phyloP scores from a whole-genome alignment of 2,329 filamentous ascomycete genomes.

The Apiospora phragmitis region DNA sequence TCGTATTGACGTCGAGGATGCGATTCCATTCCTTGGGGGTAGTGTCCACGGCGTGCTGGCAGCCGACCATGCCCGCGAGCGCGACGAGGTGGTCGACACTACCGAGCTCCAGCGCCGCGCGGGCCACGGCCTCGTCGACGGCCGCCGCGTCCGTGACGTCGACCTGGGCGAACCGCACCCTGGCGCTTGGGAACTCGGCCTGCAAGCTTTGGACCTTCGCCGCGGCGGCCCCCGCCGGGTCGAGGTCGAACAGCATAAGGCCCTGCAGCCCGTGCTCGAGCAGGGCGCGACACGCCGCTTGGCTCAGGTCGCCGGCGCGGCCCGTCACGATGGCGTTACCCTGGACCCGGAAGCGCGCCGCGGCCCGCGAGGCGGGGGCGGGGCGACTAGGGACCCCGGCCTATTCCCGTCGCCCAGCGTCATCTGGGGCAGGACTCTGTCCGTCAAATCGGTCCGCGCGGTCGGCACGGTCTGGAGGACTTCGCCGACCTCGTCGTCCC shows the following conservation, averaged over 20 bases:
- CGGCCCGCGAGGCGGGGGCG: slow-evolving; percentile 19
- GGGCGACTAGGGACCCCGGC: slow-evolving; percentile 13
- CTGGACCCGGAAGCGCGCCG: slow-evolving; percentile 31
- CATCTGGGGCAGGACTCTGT: slow-evolving; percentile 14
- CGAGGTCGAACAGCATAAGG: slow-evolving; percentile 62
- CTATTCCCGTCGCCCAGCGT: slow-evolving; percentile 11
- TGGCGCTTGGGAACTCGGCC: slow-evolving; percentile 51
- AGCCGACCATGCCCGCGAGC: slow-evolving; percentile 70
- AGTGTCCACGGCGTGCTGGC: slow-evolving; percentile 61
- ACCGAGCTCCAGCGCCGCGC: slow-evolving; percentile 41
- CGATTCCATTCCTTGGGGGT: slow-evolving; percentile 58
- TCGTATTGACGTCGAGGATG: slow-evolving; percentile 71
- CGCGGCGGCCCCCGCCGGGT: slow-evolving; percentile 40
- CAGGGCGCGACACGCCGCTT: slow-evolving; percentile 59
- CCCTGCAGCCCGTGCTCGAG: slow-evolving; percentile 66
- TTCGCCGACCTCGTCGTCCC: not conserved
- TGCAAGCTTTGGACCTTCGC: slow-evolving; percentile 46
- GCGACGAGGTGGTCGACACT: slow-evolving; percentile 58
- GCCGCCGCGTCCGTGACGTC: slow-evolving; percentile 45
- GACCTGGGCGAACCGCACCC: slow-evolving; percentile 49
- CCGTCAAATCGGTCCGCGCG: slow-evolving; percentile 12
- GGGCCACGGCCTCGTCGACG: slow-evolving; percentile 32
- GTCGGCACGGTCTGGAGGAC: not conserved
- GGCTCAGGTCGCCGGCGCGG: slow-evolving; percentile 64
- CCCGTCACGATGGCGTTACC: slow-evolving; percentile 57